phyloP scores from a whole-genome alignment of 164 flowering plant species.

The Vitis rupestris region DNA sequence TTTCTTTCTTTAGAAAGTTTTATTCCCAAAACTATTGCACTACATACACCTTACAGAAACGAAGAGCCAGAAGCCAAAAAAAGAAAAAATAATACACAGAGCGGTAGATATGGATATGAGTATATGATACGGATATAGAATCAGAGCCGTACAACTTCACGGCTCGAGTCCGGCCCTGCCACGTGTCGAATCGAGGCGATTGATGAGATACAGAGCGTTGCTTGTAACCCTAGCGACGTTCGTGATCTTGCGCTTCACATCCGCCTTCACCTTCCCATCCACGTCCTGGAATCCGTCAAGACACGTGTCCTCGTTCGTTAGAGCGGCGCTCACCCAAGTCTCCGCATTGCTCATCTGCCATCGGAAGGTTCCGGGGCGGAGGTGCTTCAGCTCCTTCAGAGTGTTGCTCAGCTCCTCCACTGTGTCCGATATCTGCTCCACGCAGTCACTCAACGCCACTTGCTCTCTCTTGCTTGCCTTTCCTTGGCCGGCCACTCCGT shows the following conservation, averaged over 20 bases:
- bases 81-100: no score
- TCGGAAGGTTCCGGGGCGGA: conserved; percentile 35
- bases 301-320: conserved; percentile 78
- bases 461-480: conserved; percentile 23
- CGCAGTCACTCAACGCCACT: conserved; percentile 56
- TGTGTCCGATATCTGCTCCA: conserved; percentile 59
- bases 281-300: conserved; percentile 58
- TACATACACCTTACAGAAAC: no score
- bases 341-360: conserved; percentile 67
- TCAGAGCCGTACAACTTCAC: conserved; percentile 3
- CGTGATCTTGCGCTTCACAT: conserved; percentile 41
- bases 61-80: no score
- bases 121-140: background rate
- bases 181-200: conserved; percentile 45
- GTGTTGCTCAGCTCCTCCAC: conserved; percentile 52
- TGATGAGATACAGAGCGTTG: conserved; percentile 72
- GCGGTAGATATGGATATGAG: background rate
- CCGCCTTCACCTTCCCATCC: conserved; percentile 38
- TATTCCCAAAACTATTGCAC: no score
- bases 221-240: conserved; percentile 67
- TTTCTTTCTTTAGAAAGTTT: no score
- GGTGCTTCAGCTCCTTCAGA: conserved; percentile 46
- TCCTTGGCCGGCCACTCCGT: background rate
- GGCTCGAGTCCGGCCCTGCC: background rate
- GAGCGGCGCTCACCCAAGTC: conserved; percentile 83